Conservation (phyloP, 768 basidiomycete genomes). For the Coprinopsis sp. region DNA sequence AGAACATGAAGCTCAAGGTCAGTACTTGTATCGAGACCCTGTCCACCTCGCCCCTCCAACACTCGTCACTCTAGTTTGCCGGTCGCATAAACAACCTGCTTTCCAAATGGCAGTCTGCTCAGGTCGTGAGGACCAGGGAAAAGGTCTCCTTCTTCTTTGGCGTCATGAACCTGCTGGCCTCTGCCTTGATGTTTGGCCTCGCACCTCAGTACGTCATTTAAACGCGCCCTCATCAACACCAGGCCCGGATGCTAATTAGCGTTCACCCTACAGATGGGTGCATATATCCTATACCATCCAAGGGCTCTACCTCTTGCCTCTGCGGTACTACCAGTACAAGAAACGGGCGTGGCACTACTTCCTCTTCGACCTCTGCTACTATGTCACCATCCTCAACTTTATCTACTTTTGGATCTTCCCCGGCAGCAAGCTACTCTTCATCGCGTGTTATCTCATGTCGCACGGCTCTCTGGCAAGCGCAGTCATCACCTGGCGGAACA, state of each 20-base stretch:
- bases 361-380: slow-evolving; percentile 91
- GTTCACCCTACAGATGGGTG: slow-evolving; percentile 64
- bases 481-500: slow-evolving; percentile 98
- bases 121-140: slow-evolving; percentile 76
- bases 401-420: slow-evolving; percentile 91
- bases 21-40: slow-evolving; percentile 9
- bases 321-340: slow-evolving; percentile 85
- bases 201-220: slow-evolving; percentile 67
- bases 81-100: slow-evolving; percentile 73
- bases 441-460: slow-evolving; percentile 89
- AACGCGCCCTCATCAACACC: background rate
- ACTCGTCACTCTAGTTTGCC: slow-evolving; percentile 51
- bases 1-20: slow-evolving; percentile 84
- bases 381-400: slow-evolving; percentile 86
- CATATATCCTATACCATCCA: slow-evolving; percentile 84
- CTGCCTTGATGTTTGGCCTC: slow-evolving; percentile 84
- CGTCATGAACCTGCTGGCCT: slow-evolving; percentile 83
- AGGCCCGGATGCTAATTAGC: slow-evolving; percentile 11
- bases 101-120: slow-evolving; percentile 88
- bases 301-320: slow-evolving; percentile 72
- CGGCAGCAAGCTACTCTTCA: slow-evolving; percentile 68
- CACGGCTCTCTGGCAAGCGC: slow-evolving; percentile 90
- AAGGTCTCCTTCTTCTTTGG: slow-evolving; percentile 91
- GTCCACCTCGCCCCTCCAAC: background rate
- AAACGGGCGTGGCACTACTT: slow-evolving; percentile 93